Base-by-base conservation (phyloP, 2,329 filamentous ascomycete genomes). In the Calycina marina region DNA sequence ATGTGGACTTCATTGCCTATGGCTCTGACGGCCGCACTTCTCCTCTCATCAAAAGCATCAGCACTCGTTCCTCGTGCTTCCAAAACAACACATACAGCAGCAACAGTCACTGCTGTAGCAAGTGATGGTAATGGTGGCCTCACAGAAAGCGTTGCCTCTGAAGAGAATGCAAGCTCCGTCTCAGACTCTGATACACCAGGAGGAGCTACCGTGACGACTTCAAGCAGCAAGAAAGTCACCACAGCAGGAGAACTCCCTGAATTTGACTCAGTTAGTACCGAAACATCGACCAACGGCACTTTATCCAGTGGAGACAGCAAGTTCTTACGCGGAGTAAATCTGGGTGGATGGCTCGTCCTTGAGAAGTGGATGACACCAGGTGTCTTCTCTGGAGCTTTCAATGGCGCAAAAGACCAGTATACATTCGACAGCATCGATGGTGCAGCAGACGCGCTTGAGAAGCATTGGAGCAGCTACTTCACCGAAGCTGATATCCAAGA, bases 341-440 rank as follows among this genome's bases (percentile, higher is more conserved):
- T 54, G 25, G 54, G 54, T 13, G 53, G 53, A 13, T 56, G 53
- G 53, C 43, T 48, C 1, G 27, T 48, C 18, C 39, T 48, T 12
- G 42, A 46, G 45, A 45, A 49, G 34, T 69, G 64, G 64, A 70
- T 60, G 52, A 47, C 45, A 14, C 35, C 47, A 8, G 48, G 52
- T 8, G 17, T 55, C 13, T 57, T 59, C 46, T 37, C 28, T 5
- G 44, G 42, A 1, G 35, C 47, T 4, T 51, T 49, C 20, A 44
- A 50, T 5, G 36, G 36, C 31, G 55, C 53, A 6, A 40, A 30
- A 5, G 56, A 60, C 30, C 55, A 60, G 40, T 58, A 43, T 34
- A 52, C 50, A 6, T 58, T 60, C 36, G 56, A 59, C 28, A 38
- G 40, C 10, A 52, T 50, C 4, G 18, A 35, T 6, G 46, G 45